A percentile compares a stretch with the other conserved stretches of the same genome.
These are phyloP conservation scores for Delphinella strobiligena DNA, from an alignment of 2,329 filamentous ascomycete genomes.

Conservation along the genomic window DNA sequence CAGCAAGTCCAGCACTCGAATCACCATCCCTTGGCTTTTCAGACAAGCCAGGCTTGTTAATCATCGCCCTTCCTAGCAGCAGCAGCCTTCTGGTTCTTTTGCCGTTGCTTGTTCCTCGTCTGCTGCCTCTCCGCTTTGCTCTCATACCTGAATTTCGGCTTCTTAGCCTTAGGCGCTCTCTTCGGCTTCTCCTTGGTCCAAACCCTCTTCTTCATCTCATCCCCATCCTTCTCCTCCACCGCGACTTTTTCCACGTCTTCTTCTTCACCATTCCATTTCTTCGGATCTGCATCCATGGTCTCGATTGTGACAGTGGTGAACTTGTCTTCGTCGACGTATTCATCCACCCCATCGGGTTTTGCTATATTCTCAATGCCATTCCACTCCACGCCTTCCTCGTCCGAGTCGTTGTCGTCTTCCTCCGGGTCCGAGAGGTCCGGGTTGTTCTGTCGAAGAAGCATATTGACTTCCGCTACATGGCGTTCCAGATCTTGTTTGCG, in stretches of 20 bases:
- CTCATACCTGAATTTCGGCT: conserved; percentile 91
- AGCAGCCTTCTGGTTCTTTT: conserved; percentile 60
- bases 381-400: conserved; percentile 11
- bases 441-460: conserved; percentile 47
- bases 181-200: conserved; percentile 41
- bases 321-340: conserved; percentile 92
- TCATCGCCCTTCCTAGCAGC: conserved; percentile 38
- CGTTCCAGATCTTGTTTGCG: conserved; percentile 69
- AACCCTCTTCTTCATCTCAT: conserved; percentile 23
- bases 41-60: conserved; percentile 10
- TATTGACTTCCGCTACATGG: conserved; percentile 67
- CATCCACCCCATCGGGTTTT: conserved; percentile 38
- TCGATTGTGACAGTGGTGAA: conserved; percentile 94
- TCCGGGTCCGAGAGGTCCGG: conserved; percentile 22
- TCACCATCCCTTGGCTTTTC: not conserved
- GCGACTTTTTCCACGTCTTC: conserved; percentile 1
- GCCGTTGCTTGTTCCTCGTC: conserved; percentile 49
- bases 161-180: conserved; percentile 47
- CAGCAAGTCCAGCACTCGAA: not conserved
- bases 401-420: conserved; percentile 20
- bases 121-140: conserved; percentile 67
- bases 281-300: conserved; percentile 48
- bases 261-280: conserved; percentile 1
- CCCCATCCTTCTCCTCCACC: conserved; percentile 6
- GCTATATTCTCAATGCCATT: conserved; percentile 42